phyloP scores from a whole-genome alignment of 345 rosid genomes.

The Eucalyptus marginata region DNA sequence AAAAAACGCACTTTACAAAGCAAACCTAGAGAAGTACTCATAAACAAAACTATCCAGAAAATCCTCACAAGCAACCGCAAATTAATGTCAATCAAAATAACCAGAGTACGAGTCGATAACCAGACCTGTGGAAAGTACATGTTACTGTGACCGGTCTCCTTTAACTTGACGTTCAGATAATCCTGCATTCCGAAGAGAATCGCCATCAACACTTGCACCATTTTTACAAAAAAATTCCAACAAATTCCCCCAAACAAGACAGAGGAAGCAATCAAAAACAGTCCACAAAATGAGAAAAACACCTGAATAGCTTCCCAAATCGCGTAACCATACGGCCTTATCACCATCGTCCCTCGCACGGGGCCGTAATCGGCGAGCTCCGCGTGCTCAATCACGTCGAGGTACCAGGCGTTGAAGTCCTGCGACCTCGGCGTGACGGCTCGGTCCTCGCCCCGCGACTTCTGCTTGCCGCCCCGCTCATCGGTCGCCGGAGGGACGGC shows the following conservation, averaged over 20 bases:
- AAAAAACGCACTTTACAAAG: background rate
- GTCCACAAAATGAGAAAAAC: background rate
- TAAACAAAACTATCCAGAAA: background rate
- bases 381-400: slow-evolving; percentile 82
- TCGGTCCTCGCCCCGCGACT: slow-evolving; percentile 26
- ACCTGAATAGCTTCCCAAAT: slow-evolving; percentile 99
- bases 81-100: background rate
- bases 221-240: background rate
- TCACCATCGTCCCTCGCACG: slow-evolving; percentile 95
- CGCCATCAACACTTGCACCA: background rate
- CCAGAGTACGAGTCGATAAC: background rate
- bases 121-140: slow-evolving; percentile 93
- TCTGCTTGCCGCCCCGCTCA: slow-evolving; percentile 21
- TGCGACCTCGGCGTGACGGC: slow-evolving; percentile 74
- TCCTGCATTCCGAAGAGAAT: slow-evolving; percentile 33
- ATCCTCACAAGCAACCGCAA: background rate
- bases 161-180: slow-evolving; percentile 77
- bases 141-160: slow-evolving; percentile 93
- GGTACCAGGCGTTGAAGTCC: slow-evolving; percentile 94
- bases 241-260: background rate
- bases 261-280: background rate
- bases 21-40: background rate
- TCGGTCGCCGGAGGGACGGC: slow-evolving; percentile 43
- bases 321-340: slow-evolving; percentile 89
- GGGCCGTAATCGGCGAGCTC: slow-evolving; percentile 96